phyloP scores from a whole-genome alignment of 2,329 filamentous ascomycete species.

The Graphilbum sp. region DNA sequence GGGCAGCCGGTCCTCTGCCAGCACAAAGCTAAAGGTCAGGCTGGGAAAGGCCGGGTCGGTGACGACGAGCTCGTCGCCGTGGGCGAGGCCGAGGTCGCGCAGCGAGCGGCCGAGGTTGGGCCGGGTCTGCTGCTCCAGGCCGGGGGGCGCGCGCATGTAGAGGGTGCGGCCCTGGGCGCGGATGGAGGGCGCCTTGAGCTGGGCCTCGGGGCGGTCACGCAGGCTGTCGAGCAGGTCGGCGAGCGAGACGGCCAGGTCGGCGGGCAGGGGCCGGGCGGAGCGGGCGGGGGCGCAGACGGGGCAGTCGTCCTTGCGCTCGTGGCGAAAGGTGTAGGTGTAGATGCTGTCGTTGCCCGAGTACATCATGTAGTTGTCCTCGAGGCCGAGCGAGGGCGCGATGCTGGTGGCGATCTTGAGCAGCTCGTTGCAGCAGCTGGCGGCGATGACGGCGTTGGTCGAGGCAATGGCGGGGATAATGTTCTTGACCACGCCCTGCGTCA shows the following conservation, averaged over 20 bases:
- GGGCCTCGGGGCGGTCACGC: slow-evolving; percentile 68
- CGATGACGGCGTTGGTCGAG: slow-evolving; percentile 92
- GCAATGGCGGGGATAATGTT: slow-evolving; percentile 99
- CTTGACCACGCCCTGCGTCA: slow-evolving; percentile 96
- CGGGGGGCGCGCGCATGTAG: slow-evolving; percentile 73
- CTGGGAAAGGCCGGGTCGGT: slow-evolving; percentile 80
- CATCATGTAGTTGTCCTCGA: slow-evolving; percentile 93
- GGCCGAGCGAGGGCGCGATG: slow-evolving; percentile 63
- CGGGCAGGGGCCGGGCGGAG: slow-evolving; percentile 55
- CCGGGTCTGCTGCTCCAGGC: slow-evolving; percentile 70
- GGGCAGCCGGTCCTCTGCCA: slow-evolving; percentile 19
- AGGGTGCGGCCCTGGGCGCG: slow-evolving; percentile 64
- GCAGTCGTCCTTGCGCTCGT: slow-evolving; percentile 87
- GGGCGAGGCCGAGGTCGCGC: slow-evolving; percentile 50
- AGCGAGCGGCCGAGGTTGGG: slow-evolving; percentile 70
- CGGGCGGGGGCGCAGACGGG: slow-evolving; percentile 66
- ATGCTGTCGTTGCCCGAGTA: slow-evolving; percentile 92
- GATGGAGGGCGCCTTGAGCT: slow-evolving; percentile 86
- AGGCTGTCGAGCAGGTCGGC: slow-evolving; percentile 75
- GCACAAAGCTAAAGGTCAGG: slow-evolving; percentile 43
- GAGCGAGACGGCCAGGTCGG: slow-evolving; percentile 57
- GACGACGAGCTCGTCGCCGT: slow-evolving; percentile 81
- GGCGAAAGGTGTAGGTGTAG: slow-evolving; percentile 94
- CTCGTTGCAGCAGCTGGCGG: slow-evolving; percentile 90
- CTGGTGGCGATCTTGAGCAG: slow-evolving; percentile 84